Evolutionary conservation across 169 alveolate genomes (phyloP).

Genomic region (Cardiosporidium cionae): DNA sequence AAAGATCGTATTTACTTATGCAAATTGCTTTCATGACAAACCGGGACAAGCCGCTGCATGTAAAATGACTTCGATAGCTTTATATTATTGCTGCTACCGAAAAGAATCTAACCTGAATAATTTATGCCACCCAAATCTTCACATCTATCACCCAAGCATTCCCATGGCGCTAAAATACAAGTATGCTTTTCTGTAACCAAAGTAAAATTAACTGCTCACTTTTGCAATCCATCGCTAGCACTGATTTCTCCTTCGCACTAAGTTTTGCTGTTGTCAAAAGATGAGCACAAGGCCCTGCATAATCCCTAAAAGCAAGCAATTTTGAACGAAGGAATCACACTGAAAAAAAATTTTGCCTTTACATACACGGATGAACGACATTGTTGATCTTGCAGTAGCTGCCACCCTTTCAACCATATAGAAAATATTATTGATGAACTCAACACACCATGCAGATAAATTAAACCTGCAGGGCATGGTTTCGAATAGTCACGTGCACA

Average conservation of each 20-base stretch:
- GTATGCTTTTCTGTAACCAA: neutral
- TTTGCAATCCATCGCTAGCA: neutral
- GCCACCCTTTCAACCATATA: neutral
- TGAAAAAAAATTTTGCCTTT: neutral
- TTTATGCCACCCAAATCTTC: neutral
- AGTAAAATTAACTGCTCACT: neutral
- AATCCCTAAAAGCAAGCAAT: neutral
- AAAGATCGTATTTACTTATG: neutral
- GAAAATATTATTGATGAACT: neutral
- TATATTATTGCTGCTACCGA: too few species aligned
- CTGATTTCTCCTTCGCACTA: neutral
- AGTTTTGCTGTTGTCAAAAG: neutral
- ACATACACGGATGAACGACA: too few species aligned
- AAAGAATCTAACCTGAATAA: neutral
- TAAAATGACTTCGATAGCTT: too few species aligned
- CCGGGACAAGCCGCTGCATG: too few species aligned
- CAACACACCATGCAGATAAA: neutral
- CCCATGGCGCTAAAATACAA: neutral
- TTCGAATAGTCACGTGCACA: neutral
- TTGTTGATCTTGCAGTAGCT: too few species aligned
- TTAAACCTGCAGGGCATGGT: neutral
- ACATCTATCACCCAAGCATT: neutral
- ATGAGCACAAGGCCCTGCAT: neutral
- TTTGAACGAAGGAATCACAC: neutral
- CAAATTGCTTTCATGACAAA: too few species aligned